Percentiles rank a stretch among this genome's conserved stretches.
Conservation (phyloP, 495 filamentous ascomycete species). For the Parachaetomium inaequale region DNA sequence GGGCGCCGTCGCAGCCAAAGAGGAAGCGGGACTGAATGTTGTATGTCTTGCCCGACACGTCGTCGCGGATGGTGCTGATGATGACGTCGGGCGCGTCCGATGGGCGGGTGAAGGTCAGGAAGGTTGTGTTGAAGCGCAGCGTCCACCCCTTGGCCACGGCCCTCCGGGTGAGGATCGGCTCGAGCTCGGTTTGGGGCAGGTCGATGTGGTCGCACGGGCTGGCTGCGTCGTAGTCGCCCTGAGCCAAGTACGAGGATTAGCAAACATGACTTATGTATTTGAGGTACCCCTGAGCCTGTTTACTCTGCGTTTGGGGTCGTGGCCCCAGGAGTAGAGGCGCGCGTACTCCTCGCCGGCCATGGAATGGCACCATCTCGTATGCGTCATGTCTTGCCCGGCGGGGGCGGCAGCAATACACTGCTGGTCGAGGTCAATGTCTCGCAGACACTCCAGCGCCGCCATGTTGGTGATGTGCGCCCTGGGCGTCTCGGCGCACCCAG, state of each 20-base stretch:
- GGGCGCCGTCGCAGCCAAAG: slow-evolving; percentile 57
- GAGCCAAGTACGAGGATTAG: not conserved
- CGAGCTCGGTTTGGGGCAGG: slow-evolving; percentile 50
- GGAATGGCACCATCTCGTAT: slow-evolving; percentile 52
- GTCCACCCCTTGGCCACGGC: slow-evolving; percentile 43
- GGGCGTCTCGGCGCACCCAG: slow-evolving; percentile 50
- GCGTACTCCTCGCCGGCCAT: slow-evolving; percentile 56
- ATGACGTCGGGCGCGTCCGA: slow-evolving; percentile 24
- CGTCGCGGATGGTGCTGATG: slow-evolving; percentile 42
- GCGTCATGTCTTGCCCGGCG: slow-evolving; percentile 40
- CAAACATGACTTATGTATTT: no score
- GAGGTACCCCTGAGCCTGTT: not conserved
- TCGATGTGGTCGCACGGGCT: slow-evolving; percentile 48
- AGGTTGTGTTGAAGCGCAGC: slow-evolving; percentile 45
- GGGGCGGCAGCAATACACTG: slow-evolving; percentile 37
- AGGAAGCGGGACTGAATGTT: slow-evolving; percentile 51
- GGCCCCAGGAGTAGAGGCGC: slow-evolving; percentile 51
- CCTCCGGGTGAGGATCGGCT: slow-evolving; percentile 48
- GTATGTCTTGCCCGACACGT: slow-evolving; percentile 41
- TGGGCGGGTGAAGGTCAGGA: slow-evolving; percentile 33
- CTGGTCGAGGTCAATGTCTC: slow-evolving; percentile 49
- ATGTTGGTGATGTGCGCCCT: slow-evolving; percentile 55
- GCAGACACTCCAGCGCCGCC: slow-evolving; percentile 46
- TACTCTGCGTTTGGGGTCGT: slow-evolving; percentile 47
- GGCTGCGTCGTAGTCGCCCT: slow-evolving; percentile 53